Conservation (phyloP, 2,329 filamentous ascomycete species). For the Alternaria viburni region DNA sequence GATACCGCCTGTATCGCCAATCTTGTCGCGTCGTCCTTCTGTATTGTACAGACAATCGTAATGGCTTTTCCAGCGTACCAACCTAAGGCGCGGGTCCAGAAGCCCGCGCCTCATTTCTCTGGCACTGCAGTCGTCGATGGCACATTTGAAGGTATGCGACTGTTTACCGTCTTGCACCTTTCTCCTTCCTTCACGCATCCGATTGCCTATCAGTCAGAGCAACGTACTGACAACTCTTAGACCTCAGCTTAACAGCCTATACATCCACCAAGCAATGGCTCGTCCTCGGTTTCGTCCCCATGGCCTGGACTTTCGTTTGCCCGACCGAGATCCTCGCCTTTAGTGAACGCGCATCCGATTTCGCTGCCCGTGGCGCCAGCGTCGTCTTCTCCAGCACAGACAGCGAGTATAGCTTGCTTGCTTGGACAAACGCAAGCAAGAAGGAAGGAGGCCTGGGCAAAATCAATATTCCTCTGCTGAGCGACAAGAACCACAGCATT, state of each 20-base stretch:
- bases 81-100: conserved; percentile 49
- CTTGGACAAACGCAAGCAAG: conserved; percentile 64
- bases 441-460: conserved; percentile 68
- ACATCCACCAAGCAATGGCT: conserved; percentile 61
- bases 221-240: conserved; percentile 28
- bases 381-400: conserved; percentile 69
- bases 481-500: conserved; percentile 67
- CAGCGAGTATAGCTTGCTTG: conserved; percentile 63
- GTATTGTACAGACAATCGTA: neutral
- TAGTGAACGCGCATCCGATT: conserved; percentile 66
- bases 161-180: neutral
- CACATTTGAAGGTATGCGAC: conserved; percentile 46
- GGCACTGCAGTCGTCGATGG: conserved; percentile 50
- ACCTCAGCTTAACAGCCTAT: conserved; percentile 49
- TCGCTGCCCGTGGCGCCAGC: conserved; percentile 63
- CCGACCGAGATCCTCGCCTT: conserved; percentile 71
- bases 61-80: conserved; percentile 46
- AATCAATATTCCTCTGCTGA: conserved; percentile 66
- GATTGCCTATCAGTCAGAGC: conserved; percentile 2
- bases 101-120: conserved; percentile 48
- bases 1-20: neutral
- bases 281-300: conserved; percentile 70
- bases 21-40: conserved; percentile 17
- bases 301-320: conserved; percentile 73
- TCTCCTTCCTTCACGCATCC: neutral